A percentile compares a stretch with the other conserved stretches of the same genome.
Evolutionary conservation across 2,329 filamentous ascomycete genomes (phyloP).

Genomic region (Penicillium glabrum): DNA sequence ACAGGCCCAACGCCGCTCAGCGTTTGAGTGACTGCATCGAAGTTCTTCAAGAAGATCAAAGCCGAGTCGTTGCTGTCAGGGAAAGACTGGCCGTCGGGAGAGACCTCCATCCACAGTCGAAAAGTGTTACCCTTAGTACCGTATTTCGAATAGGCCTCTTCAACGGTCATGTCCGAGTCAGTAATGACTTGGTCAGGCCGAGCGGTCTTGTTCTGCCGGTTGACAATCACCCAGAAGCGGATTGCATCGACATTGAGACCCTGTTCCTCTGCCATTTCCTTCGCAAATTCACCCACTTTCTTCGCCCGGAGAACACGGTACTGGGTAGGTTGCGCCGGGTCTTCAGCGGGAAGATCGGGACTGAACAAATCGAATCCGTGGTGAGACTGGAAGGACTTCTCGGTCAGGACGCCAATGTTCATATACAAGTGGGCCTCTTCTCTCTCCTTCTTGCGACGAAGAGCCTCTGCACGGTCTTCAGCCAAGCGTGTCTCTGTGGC

Average conservation of each 20-base stretch:
- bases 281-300: slow-evolving; percentile 72
- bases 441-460: slow-evolving; percentile 79
- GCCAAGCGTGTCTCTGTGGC: slow-evolving; percentile 67
- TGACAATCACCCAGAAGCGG: slow-evolving; percentile 95
- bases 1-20: slow-evolving; percentile 77
- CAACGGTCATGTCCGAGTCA: slow-evolving; percentile 73
- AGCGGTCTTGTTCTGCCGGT: slow-evolving; percentile 94
- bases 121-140: slow-evolving; percentile 68
- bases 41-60: slow-evolving; percentile 89
- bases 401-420: slow-evolving; percentile 75
- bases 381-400: slow-evolving; percentile 76
- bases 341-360: slow-evolving; percentile 61
- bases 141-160: slow-evolving; percentile 69
- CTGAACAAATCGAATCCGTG: slow-evolving; percentile 80
- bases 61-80: slow-evolving; percentile 58
- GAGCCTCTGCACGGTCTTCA: slow-evolving; percentile 75
- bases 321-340: slow-evolving; percentile 67
- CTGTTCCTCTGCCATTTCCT: slow-evolving; percentile 69
- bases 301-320: slow-evolving; percentile 75
- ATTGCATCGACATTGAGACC: slow-evolving; percentile 67
- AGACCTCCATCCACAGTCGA: slow-evolving; percentile 83
- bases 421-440: slow-evolving; percentile 95
- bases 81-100: slow-evolving; percentile 70
- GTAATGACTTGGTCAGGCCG: slow-evolving; percentile 84
- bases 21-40: slow-evolving; percentile 74